Evolutionary conservation across 228 moss, liverwort and hornwort genomes (phyloP).

Genomic region (Sphagnum fallax): DNA sequence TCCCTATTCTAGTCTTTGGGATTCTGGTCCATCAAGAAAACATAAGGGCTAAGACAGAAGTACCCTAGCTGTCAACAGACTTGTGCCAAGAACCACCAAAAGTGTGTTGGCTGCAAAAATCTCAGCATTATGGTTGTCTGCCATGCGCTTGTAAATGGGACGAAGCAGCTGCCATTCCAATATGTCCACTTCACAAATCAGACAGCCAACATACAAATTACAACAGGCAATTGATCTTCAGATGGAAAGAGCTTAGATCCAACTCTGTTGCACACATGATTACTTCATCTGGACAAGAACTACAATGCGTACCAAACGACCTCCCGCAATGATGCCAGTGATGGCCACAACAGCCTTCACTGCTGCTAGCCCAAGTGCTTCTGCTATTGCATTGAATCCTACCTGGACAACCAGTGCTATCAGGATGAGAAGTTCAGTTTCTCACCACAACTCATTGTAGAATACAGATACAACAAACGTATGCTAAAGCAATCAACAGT

Average conservation of each 20-base stretch:
- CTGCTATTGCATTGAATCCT: conserved; percentile 72
- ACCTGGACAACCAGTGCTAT: conserved; percentile 38
- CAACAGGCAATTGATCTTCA: no score
- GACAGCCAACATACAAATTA: no score
- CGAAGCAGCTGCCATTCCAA: conserved; percentile 61
- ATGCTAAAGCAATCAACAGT: neutral
- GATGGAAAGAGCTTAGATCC: no score
- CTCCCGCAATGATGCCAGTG: conserved; percentile 82
- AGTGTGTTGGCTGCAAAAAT: conserved; percentile 92
- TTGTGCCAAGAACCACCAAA: conserved; percentile 82
- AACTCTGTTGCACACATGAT: no score
- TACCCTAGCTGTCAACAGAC: conserved; percentile 92
- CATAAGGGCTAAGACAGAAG: neutral
- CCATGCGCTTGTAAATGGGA: conserved; percentile 91
- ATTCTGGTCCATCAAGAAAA: neutral
- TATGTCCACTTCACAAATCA: neutral
- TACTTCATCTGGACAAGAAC: no score
- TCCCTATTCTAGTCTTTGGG: neutral
- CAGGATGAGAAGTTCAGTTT: no score
- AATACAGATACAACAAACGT: no score
- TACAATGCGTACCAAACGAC: conserved; percentile 61
- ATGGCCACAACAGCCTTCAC: conserved; percentile 82
- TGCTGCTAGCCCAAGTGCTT: conserved; percentile 72
- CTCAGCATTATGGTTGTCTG: conserved; percentile 90
- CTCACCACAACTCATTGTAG: no score